Base-by-base conservation (phyloP, 2,329 filamentous ascomycete species). In the Hypoxylon sp. region DNA sequence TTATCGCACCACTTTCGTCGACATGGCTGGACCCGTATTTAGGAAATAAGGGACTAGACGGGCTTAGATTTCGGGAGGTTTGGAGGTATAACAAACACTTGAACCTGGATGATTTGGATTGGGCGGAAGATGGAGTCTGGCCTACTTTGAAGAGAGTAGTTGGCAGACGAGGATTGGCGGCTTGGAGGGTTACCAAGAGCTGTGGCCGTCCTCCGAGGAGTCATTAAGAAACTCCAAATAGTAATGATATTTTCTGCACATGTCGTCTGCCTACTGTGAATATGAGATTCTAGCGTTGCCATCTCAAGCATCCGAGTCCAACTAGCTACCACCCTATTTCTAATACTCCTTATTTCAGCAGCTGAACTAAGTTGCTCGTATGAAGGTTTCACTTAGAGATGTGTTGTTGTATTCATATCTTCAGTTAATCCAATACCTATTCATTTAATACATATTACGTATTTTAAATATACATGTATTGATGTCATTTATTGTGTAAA, bases 21-120 rank as follows among this genome's bases (percentile, higher is more conserved):
- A 87, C 86, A 0, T 93, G 90, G 83, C 79, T 94, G 34, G 90
- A 92, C 70, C 82, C 84, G 0, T 91, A 89, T 73, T 80, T 89
- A 13, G 75, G 81, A 2, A 88, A 89, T 69, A 89, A 89, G 77
- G 86, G 85, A 0, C 74, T 88, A 38, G 83, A 87, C 14, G 87
- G 87, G 1, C 74, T 93, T 56, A 80, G 85, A 32, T 90, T 94
- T 73, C 84, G 89, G 64, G 87, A 93, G 76, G 86, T 93, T 2
- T 94, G 91, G 90, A 85, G 85, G 65, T 85, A 92, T 73, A 81
- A 79, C 50, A 83, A 84, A 60, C 92, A 95, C 78, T 79, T 95
- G 34, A 94, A 93, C 74, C 81, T 95, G 45, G 92, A 95, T 78
- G 92, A 95, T 79, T 82, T 95, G 76, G 91, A 94, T 75, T 93